These are phyloP conservation scores for Inonotus obliquus DNA, from an alignment of 1,284 basidiomycete genomes.

Conservation along the genomic window DNA sequence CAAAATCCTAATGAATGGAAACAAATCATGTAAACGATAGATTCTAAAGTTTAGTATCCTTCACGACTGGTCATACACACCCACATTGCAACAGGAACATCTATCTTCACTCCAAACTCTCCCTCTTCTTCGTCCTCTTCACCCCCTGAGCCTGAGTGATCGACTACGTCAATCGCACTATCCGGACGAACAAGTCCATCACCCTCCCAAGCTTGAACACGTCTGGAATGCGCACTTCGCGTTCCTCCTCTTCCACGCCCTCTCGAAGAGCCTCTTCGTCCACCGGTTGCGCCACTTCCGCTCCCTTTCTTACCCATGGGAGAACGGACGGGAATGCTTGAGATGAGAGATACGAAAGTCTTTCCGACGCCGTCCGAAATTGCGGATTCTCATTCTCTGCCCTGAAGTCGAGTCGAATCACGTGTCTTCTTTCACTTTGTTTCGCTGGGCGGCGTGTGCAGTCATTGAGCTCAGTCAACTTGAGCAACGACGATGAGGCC, in stretches of 20 bases:
- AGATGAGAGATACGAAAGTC: too few relatives aligned
- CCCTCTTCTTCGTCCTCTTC: constrained; percentile 33
- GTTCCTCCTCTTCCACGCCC: constrained; percentile 28
- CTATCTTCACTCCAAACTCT: constrained; percentile 38
- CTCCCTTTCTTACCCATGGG: constrained; percentile 41
- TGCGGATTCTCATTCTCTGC: too few relatives aligned
- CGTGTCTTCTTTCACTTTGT: neutral
- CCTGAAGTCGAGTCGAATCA: constrained; percentile 5
- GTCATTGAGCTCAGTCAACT: neutral
- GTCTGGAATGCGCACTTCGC: constrained; percentile 23
- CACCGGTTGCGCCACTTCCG: constrained; percentile 21
- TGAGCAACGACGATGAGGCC: constrained; percentile 51
- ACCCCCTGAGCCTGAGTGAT: constrained; percentile 27
- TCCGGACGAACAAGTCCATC: constrained; percentile 37
- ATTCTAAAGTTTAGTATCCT: neutral
- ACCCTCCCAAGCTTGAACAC: constrained; percentile 23
- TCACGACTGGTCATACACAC: constrained; percentile 38
- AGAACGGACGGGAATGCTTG: too few relatives aligned
- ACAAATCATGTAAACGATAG: neutral
- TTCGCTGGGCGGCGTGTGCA: too few relatives aligned
- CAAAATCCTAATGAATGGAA: constrained; percentile 79
- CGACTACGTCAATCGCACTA: constrained; percentile 43
- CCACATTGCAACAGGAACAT: constrained; percentile 86
- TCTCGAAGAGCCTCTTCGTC: constrained; percentile 17
- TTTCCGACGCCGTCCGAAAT: neutral